Percentiles rank a stretch among this genome's conserved stretches.
Conservation (phyloP, 2,329 filamentous ascomycete genomes). For the Cercospora beticola region DNA sequence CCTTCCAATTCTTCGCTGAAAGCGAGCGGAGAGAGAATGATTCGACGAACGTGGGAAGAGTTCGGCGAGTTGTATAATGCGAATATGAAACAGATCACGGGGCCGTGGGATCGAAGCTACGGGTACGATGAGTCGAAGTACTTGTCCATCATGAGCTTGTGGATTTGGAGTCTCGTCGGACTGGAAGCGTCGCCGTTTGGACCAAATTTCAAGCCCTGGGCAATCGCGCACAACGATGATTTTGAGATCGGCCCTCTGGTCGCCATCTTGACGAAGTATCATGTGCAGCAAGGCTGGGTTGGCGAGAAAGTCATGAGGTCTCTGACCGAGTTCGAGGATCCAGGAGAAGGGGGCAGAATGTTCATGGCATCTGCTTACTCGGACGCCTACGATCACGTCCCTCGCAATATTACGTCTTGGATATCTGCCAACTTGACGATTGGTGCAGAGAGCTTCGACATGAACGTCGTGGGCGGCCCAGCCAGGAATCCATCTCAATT, state of each 20-base stretch:
- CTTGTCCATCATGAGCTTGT: constrained; percentile 57
- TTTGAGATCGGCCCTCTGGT: constrained; percentile 60
- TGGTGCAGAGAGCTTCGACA: constrained; percentile 59
- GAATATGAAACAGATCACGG: constrained; percentile 60
- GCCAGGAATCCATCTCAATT: constrained; percentile 54
- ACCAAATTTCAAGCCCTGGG: constrained; percentile 42
- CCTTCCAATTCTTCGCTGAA: constrained; percentile 55
- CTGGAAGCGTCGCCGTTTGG: constrained; percentile 44
- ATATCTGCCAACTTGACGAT: constrained; percentile 58
- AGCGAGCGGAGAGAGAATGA: constrained; percentile 53
- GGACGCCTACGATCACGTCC: constrained; percentile 57
- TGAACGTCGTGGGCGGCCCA: constrained; percentile 58
- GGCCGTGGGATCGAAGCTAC: constrained; percentile 64
- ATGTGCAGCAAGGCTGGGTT: constrained; percentile 47
- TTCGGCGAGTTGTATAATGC: constrained; percentile 56
- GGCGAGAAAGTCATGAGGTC: constrained; percentile 41
- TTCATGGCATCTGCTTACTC: constrained; percentile 56
- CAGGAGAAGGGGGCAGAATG: not conserved
- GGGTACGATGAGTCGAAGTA: constrained; percentile 65
- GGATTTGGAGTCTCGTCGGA: constrained; percentile 60
- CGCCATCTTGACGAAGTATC: constrained; percentile 54
- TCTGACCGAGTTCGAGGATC: constrained; percentile 47
- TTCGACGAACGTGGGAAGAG: constrained; percentile 56
- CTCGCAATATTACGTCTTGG: constrained; percentile 61
- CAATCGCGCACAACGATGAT: constrained; percentile 61